These are phyloP conservation scores for Eimeria zaria DNA, from an alignment of 169 alveolate genomes.

Conservation along the genomic window DNA sequence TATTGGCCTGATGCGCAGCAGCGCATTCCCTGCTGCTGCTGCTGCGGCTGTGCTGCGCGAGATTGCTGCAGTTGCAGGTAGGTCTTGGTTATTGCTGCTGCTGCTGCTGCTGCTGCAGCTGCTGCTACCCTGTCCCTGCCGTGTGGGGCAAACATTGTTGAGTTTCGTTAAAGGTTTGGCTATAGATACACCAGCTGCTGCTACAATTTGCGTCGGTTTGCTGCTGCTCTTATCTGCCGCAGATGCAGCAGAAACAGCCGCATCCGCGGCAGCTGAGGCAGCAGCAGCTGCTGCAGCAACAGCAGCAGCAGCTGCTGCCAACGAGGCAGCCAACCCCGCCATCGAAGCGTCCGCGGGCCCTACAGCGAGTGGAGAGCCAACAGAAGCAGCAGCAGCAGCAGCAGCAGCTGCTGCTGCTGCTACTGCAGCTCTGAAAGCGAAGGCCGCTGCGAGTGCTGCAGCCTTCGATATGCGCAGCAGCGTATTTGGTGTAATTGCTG, in stretches of 20 bases:
- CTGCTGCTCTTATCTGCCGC: slow-evolving; percentile 5
- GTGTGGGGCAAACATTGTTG: not conserved
- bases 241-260: slow-evolving; percentile 30
- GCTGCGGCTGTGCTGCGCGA: slow-evolving; percentile 41
- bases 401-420: slow-evolving; percentile 32
- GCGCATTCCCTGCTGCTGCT: slow-evolving; percentile 49
- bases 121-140: not conserved
- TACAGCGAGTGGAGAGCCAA: not conserved
- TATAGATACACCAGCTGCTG: not conserved
- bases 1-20: slow-evolving; percentile 4
- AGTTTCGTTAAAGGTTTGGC: no score
- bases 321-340: not conserved
- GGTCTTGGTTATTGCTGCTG: not conserved
- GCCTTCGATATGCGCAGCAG: slow-evolving; percentile 61
- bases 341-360: not conserved
- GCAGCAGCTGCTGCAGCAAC: slow-evolving; percentile 22
- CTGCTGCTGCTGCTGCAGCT: slow-evolving; percentile 15
- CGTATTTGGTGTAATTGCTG: slow-evolving; percentile 25
- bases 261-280: slow-evolving; percentile 8
- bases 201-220: not conserved
- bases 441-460: slow-evolving; percentile 45
- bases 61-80: slow-evolving; percentile 33
- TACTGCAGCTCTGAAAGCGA: not conserved
- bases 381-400: slow-evolving; percentile 2
- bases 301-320: not conserved